These are phyloP conservation scores for Debaryomycetaceae sp. DNA, from an alignment of 1,139 yeast genomes.

Conservation along the genomic window DNA sequence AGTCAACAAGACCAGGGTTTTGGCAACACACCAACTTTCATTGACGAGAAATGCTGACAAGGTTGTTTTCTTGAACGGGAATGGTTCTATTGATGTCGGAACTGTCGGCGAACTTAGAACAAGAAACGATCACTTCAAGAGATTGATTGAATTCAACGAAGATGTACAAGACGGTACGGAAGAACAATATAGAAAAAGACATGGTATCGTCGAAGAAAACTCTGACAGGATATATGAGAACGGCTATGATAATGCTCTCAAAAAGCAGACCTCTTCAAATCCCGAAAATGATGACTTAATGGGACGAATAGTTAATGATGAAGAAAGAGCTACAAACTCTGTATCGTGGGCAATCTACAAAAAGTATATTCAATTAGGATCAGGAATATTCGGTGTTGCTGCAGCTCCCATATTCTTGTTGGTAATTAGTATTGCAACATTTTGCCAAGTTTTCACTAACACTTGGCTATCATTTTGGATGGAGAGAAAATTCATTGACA, in stretches of 20 bases:
- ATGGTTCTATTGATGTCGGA: slow-evolving; percentile 34
- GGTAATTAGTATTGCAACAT: slow-evolving; percentile 38
- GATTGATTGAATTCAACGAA: slow-evolving; percentile 24
- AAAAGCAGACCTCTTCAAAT: neutral
- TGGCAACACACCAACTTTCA: slow-evolving; percentile 40
- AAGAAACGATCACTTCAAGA: slow-evolving; percentile 23
- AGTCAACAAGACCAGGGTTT: slow-evolving; percentile 25
- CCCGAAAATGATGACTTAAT: slow-evolving; percentile 7
- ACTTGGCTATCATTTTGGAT: slow-evolving; percentile 42
- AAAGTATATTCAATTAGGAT: slow-evolving; percentile 33
- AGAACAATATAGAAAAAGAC: neutral
- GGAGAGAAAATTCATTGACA: slow-evolving; percentile 23
- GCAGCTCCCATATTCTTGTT: slow-evolving; percentile 33
- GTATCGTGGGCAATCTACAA: slow-evolving; percentile 34
- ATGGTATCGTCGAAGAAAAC: neutral
- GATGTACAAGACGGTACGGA: slow-evolving; percentile 11
- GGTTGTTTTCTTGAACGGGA: slow-evolving; percentile 30
- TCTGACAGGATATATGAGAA: slow-evolving; percentile 9
- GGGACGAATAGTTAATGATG: slow-evolving; percentile 33
- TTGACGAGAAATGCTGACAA: slow-evolving; percentile 31
- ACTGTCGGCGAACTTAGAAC: slow-evolving; percentile 23
- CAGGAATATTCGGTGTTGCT: slow-evolving; percentile 34
- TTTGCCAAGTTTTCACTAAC: slow-evolving; percentile 34
- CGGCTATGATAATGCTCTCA: slow-evolving; percentile 12
- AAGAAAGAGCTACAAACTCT: slow-evolving; percentile 40